Percentiles rank a stretch among this genome's conserved stretches.
Conservation (phyloP, 495 filamentous ascomycete species). For the Aspergillus mulundensis region DNA sequence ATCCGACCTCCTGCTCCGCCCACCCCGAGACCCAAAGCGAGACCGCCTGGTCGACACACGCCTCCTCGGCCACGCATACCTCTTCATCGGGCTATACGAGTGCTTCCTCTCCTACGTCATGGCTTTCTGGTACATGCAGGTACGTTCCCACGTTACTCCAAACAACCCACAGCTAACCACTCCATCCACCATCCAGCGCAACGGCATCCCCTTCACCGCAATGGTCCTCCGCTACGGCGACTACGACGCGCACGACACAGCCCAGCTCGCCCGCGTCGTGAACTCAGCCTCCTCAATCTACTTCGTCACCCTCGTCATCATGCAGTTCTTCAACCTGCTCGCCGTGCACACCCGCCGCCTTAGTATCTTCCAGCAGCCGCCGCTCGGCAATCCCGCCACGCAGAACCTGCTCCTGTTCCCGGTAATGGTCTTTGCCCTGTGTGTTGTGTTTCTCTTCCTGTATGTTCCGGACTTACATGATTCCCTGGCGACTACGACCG, state of each 20-base stretch:
- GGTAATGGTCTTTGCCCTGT: constrained; percentile 57
- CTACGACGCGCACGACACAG: constrained; percentile 35
- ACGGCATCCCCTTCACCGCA: constrained; percentile 51
- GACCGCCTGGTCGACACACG: constrained; percentile 64
- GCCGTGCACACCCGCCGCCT: constrained; percentile 60
- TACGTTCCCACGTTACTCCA: constrained; percentile 4
- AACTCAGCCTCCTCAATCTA: constrained; percentile 38
- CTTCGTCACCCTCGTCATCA: constrained; percentile 31
- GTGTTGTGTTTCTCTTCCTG: constrained; percentile 58
- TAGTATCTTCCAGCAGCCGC: constrained; percentile 63
- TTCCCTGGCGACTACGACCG: constrained; percentile 47
- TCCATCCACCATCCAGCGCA: not conserved
- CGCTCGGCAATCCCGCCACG: constrained; percentile 51
- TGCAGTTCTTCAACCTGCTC: constrained; percentile 68
- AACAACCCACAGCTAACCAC: too few species aligned
- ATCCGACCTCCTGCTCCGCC: constrained; percentile 57
- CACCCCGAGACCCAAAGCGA: constrained; percentile 55
- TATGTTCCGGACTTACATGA: constrained; percentile 57
- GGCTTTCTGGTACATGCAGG: constrained; percentile 62
- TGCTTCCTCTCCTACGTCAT: constrained; percentile 58
- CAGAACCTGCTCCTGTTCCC: constrained; percentile 62
- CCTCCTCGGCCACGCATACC: constrained; percentile 60
- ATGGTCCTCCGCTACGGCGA: constrained; percentile 60
- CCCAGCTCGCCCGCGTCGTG: constrained; percentile 41
- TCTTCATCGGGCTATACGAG: constrained; percentile 58